These are phyloP conservation scores for Trichoderma pleuroti DNA, from an alignment of 2,329 filamentous ascomycete species.

Conservation along the genomic window DNA sequence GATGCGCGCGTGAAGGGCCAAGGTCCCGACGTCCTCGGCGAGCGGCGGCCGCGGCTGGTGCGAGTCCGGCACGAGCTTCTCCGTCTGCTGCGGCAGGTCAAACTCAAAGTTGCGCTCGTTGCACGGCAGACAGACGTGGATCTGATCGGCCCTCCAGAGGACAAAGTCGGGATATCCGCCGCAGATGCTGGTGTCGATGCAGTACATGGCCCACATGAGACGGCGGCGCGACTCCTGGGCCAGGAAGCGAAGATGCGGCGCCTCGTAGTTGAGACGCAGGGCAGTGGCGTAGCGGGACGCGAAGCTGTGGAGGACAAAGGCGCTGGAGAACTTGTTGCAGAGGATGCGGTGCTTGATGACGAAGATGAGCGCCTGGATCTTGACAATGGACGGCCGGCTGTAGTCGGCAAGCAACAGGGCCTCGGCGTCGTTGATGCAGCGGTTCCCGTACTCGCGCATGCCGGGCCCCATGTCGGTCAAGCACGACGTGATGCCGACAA, in stretches of 20 bases:
- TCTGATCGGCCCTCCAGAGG: conserved; percentile 41
- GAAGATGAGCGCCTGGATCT: conserved; percentile 47
- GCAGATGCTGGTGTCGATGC: conserved; percentile 41
- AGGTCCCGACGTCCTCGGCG: conserved; percentile 52
- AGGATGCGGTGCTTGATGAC: conserved; percentile 45
- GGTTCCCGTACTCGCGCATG: conserved; percentile 50
- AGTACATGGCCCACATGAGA: conserved; percentile 45
- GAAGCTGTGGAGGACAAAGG: conserved; percentile 44
- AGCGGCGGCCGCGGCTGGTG: conserved; percentile 39
- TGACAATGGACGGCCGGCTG: conserved; percentile 54
- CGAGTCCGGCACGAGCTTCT: conserved; percentile 46
- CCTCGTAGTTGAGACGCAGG: conserved; percentile 43
- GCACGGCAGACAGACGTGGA: conserved; percentile 42
- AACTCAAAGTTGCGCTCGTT: conserved; percentile 51
- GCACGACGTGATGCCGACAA: conserved; percentile 54
- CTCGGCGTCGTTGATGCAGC: conserved; percentile 54
- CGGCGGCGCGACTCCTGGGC: conserved; percentile 42
- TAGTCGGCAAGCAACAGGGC: conserved; percentile 50
- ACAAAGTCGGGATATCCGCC: conserved; percentile 44
- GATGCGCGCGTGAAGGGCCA: conserved; percentile 55
- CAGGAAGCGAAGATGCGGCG: conserved; percentile 38
- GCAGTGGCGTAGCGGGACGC: conserved; percentile 43
- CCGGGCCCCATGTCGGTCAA: conserved; percentile 53
- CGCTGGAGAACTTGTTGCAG: conserved; percentile 42
- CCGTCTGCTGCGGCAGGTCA: conserved; percentile 53